These are phyloP conservation scores for Moesziomyces aphidis DNA, from an alignment of 1,284 basidiomycete genomes.

Conservation along the genomic window DNA sequence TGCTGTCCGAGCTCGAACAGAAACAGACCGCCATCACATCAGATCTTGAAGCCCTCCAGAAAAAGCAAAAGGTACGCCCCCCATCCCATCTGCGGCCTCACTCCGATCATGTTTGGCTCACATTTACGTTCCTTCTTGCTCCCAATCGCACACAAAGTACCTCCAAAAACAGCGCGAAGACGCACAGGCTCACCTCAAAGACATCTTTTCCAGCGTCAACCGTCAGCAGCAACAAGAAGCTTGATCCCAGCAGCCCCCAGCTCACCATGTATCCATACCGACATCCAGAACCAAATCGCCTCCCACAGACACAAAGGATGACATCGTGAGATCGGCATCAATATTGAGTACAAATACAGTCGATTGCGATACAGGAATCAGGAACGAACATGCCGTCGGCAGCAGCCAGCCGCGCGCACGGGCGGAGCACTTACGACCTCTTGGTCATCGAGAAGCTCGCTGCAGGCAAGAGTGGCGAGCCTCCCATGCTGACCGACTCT, in stretches of 20 bases:
- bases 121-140: neutral
- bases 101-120: neutral
- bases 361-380: neutral
- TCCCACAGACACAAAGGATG: neutral
- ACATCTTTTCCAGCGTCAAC: conserved; percentile 45
- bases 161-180: conserved; percentile 44
- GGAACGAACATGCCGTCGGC: neutral
- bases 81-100: neutral
- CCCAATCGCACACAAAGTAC: conserved; percentile 18
- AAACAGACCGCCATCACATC: conserved; percentile 21
- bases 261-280: neutral
- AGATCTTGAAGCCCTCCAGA: conserved; percentile 24
- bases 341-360: conserved; percentile 1
- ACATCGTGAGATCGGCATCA: neutral
- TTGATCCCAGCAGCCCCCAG: neutral
- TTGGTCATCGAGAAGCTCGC: conserved; percentile 10
- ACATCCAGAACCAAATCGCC: neutral
- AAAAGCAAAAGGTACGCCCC: conserved; percentile 28
- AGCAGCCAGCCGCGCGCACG: neutral
- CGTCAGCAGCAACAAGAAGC: conserved; percentile 31
- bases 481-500: conserved; percentile 3
- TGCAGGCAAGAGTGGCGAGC: conserved; percentile 7
- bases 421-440: neutral
- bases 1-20: conserved; percentile 17
- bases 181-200: conserved; percentile 49